Conservation (phyloP, 768 basidiomycete species). For the Hygrophorus russula region DNA sequence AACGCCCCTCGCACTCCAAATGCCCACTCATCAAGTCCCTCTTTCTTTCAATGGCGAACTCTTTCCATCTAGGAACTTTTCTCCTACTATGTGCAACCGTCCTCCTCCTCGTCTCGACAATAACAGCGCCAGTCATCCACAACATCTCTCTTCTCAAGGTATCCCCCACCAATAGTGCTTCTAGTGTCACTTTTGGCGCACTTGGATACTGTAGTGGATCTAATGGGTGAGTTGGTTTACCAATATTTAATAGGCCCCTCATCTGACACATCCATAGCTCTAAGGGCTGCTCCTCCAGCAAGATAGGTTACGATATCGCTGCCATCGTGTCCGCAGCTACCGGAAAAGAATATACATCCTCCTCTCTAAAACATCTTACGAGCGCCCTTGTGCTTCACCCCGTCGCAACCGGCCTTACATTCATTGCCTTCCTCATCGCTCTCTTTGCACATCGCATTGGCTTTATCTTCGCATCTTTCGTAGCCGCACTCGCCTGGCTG, state of each 20-base stretch:
- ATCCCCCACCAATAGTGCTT: conserved; percentile 7
- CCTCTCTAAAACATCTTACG: conserved; percentile 39
- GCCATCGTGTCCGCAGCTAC: conserved; percentile 8
- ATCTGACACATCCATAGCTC: background rate
- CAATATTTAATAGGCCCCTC: too few species aligned
- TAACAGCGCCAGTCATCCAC: conserved; percentile 9
- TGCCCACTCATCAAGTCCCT: too few species aligned
- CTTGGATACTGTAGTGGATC: conserved; percentile 10
- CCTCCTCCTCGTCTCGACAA: conserved; percentile 11
- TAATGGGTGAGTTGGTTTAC: background rate
- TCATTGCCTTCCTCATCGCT: conserved; percentile 36
- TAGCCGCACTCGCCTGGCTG: conserved; percentile 11
- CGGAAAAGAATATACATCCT: conserved; percentile 14
- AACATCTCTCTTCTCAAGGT: conserved; percentile 10
- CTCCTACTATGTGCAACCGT: conserved; percentile 10
- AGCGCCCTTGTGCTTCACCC: conserved; percentile 45
- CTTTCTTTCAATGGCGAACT: background rate
- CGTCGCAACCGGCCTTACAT: conserved; percentile 36
- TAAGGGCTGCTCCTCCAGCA: conserved; percentile 7
- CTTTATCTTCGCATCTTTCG: conserved; percentile 9
- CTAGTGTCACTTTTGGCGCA: conserved; percentile 9
- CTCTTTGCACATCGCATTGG: conserved; percentile 22
- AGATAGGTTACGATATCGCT: conserved; percentile 12
- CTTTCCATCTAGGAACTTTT: conserved; percentile 11
- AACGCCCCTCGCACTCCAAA: too few species aligned